Base-by-base conservation (phyloP, 2,329 filamentous ascomycete species). In the Biscogniauxia mediterranea region DNA sequence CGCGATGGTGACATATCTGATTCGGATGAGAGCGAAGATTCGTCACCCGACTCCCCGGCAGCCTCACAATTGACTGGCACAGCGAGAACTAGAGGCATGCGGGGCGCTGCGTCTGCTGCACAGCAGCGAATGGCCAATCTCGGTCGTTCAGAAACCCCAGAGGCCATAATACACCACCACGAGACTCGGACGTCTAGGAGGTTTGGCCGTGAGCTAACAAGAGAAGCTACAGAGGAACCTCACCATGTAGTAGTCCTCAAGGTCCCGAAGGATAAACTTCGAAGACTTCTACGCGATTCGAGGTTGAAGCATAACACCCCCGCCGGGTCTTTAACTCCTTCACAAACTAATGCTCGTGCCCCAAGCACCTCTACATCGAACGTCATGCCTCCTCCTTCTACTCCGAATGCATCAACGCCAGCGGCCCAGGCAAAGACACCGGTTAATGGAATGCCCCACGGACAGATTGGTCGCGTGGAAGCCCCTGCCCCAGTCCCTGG, bases 1-100 rank as follows among this genome's bases (percentile, higher is more conserved):
- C 82, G 85, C 54, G 85, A 89, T 65, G 90, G 91, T 61, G 91
- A 95, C 59, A 71, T 88, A 6, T 96, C 92, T 0, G 94, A 97
- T 58, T 94, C 95, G 1, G 92, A 94, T 55, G 93, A 97, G 26
- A 96, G 92, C 72, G 94, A 97, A 60, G 92, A 96, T 61, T 96
- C 92, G 0, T 87, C 84, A 1, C 87, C 90, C 19, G 93, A 96
- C 62, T 97, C 93, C n/a, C 93, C 93, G 2, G 90, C 90, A 1
- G 84, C 90, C 46, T 87, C 89, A 6, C 86, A 90, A 65, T 78
- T 93, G 53, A 81, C 86, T 55, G 92, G 92, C 53, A 97, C 93
- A 1, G 89, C 93, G 46, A 86, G 94, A 64, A 97, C 93, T 8
- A 86, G 94, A 73, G 90, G 90, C 55, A 93, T 97, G 85, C 89